Percentiles rank a stretch among this genome's conserved stretches.
phyloP scores from a whole-genome alignment of 768 basidiomycete species.

The Termitomyces sp. region DNA sequence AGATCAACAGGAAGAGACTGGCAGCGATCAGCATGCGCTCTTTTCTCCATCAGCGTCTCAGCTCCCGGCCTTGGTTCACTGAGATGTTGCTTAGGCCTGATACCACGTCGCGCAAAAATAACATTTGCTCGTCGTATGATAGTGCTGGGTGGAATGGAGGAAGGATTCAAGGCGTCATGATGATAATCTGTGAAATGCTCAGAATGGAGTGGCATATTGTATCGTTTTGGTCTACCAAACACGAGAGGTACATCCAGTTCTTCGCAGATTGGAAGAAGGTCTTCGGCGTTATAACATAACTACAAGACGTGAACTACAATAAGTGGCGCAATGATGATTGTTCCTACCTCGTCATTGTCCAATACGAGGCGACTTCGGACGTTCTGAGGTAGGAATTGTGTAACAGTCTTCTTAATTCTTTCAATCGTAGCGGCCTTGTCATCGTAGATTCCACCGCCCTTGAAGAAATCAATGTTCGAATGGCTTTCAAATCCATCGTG shows the following conservation, averaged over 20 bases:
- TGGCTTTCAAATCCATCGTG: not conserved
- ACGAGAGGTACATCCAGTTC: conserved; percentile 75
- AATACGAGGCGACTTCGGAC: conserved; percentile 74
- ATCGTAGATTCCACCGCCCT: conserved; percentile 80
- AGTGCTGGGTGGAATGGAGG: conserved; percentile 49
- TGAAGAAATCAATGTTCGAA: conserved; percentile 4
- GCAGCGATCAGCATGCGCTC: conserved; percentile 86
- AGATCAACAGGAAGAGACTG: conserved; percentile 56
- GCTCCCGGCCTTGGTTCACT: conserved; percentile 88
- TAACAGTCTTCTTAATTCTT: conserved; percentile 70
- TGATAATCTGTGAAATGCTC: conserved; percentile 54
- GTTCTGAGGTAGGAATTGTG: conserved; percentile 47
- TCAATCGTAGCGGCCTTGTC: conserved; percentile 69
- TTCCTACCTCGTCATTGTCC: conserved; percentile 91
- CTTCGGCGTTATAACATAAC: conserved; percentile 86
- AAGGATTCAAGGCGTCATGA: conserved; percentile 69
- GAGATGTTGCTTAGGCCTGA: conserved; percentile 88
- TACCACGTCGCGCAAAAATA: conserved; percentile 72
- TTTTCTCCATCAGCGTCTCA: conserved; percentile 73
- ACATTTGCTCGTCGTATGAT: conserved; percentile 74
- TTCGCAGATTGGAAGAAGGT: conserved; percentile 81
- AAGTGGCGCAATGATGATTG: not conserved
- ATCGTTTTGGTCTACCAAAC: conserved; percentile 37
- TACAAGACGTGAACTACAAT: conserved; percentile 12
- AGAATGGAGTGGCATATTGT: conserved; percentile 18